These are phyloP conservation scores for Aristolochia californica DNA, from an alignment of 164 flowering plant genomes.

Conservation along the genomic window DNA sequence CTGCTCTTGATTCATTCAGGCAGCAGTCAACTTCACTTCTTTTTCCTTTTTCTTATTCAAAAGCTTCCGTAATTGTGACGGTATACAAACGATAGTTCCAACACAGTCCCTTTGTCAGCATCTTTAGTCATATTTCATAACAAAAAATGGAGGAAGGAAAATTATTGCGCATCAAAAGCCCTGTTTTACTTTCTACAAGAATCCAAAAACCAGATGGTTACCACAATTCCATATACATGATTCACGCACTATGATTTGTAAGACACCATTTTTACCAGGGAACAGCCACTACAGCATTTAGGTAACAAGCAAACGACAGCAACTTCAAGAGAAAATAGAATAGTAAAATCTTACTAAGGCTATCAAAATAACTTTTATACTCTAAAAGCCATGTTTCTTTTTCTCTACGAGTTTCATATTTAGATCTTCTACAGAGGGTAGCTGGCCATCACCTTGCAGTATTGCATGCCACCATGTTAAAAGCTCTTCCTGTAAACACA, in stretches of 20 bases:
- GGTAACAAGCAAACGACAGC: not conserved
- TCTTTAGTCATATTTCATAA: too few relatives aligned
- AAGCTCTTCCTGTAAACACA: slow-evolving; percentile 62
- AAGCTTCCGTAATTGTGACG: too few relatives aligned
- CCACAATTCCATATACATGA: not conserved
- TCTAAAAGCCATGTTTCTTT: slow-evolving; percentile 30
- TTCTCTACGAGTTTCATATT: slow-evolving; percentile 37
- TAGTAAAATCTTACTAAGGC: not conserved
- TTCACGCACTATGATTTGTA: not conserved
- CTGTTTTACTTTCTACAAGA: too few relatives aligned
- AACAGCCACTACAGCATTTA: not conserved
- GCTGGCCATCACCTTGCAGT: slow-evolving; percentile 24
- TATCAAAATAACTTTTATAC: not conserved
- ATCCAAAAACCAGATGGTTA: too few relatives aligned
- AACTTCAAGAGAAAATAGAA: not conserved
- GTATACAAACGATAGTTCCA: too few relatives aligned
- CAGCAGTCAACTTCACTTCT: too few relatives aligned
- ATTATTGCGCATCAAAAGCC: too few relatives aligned
- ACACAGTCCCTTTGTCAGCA: too few relatives aligned
- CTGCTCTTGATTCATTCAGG: too few relatives aligned
- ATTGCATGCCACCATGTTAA: slow-evolving; percentile 65
- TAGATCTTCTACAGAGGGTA: slow-evolving; percentile 48
- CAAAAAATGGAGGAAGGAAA: too few relatives aligned
- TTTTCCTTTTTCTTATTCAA: too few relatives aligned
- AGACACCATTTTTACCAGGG: not conserved